Evolutionary conservation across 1,284 basidiomycete species (phyloP).

Genomic region (Leccinum proliferum): DNA sequence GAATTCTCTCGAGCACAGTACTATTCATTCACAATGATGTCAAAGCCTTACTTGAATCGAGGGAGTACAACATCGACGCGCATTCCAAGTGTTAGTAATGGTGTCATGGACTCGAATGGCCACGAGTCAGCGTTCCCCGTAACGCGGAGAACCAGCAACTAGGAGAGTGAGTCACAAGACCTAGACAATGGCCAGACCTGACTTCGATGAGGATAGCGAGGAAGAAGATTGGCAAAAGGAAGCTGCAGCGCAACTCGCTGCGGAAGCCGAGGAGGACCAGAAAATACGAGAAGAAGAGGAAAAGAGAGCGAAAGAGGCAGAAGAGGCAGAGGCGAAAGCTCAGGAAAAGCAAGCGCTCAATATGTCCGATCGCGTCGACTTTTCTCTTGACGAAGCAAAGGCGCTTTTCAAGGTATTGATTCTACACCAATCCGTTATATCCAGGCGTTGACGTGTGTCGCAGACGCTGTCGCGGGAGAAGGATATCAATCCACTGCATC

Average conservation of each 20-base stretch:
- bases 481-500: constrained; percentile 89
- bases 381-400: constrained; percentile 86
- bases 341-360: constrained; percentile 42
- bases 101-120: no score
- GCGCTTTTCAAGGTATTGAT: constrained; percentile 86
- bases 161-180: no score
- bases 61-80: no score
- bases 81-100: no score
- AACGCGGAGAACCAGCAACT: no score
- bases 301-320: constrained; percentile 34
- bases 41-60: no score
- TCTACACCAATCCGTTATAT: background rate
- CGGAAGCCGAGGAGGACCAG: constrained; percentile 44
- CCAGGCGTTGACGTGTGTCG: constrained; percentile 3
- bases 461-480: constrained; percentile 86
- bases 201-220: constrained; percentile 50
- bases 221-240: constrained; percentile 30
- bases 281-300: constrained; percentile 41
- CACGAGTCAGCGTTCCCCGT: no score
- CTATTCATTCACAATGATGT: no score
- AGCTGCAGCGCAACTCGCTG: constrained; percentile 21
- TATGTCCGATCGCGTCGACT: constrained; percentile 71
- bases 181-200: no score
- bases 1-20: no score
- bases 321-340: constrained; percentile 37